phyloP scores from a whole-genome alignment of 305 asterid species.

The Fraxinus floribunda region DNA sequence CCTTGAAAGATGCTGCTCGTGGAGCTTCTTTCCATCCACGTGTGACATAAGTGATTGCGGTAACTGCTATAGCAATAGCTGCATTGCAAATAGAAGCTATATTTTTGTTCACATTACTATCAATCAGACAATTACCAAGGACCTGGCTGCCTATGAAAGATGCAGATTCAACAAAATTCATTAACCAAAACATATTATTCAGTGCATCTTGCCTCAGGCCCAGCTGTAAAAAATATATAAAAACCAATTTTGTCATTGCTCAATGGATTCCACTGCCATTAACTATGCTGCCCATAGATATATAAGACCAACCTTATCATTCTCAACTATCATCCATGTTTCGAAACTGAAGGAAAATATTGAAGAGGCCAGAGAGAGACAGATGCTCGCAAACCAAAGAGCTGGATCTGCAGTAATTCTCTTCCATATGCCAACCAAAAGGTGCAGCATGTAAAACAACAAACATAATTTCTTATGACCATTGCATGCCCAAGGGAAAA shows the following conservation, averaged over 20 bases:
- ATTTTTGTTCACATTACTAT: slow-evolving; percentile 39
- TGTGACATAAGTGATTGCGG: slow-evolving; percentile 42
- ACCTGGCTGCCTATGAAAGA: slow-evolving; percentile 68
- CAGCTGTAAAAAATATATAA: slow-evolving; percentile 43
- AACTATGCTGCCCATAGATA: slow-evolving; percentile 9
- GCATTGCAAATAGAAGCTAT: slow-evolving; percentile 43
- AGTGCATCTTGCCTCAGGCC: slow-evolving; percentile 79
- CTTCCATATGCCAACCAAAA: slow-evolving; percentile 56
- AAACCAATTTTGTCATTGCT: background rate
- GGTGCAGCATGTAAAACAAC: slow-evolving; percentile 64
- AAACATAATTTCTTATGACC: slow-evolving; percentile 74
- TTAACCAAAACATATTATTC: slow-evolving; percentile 92
- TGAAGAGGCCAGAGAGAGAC: slow-evolving; percentile 69
- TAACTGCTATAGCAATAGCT: slow-evolving; percentile 47
- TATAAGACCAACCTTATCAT: slow-evolving; percentile 59
- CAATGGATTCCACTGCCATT: background rate
- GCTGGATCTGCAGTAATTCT: slow-evolving; percentile 41
- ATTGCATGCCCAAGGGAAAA: slow-evolving; percentile 40
- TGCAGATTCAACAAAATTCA: slow-evolving; percentile 69
- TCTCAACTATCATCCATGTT: slow-evolving; percentile 86
- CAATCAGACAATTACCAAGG: slow-evolving; percentile 65
- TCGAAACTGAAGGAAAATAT: slow-evolving; percentile 73
- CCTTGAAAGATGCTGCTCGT: slow-evolving; percentile 39
- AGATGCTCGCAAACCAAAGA: slow-evolving; percentile 59
- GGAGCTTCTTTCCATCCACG: slow-evolving; percentile 63